Percentiles rank a stretch among this genome's conserved stretches.
Evolutionary conservation across 2,329 filamentous ascomycete genomes (phyloP).

Genomic region (Monilinia laxa): DNA sequence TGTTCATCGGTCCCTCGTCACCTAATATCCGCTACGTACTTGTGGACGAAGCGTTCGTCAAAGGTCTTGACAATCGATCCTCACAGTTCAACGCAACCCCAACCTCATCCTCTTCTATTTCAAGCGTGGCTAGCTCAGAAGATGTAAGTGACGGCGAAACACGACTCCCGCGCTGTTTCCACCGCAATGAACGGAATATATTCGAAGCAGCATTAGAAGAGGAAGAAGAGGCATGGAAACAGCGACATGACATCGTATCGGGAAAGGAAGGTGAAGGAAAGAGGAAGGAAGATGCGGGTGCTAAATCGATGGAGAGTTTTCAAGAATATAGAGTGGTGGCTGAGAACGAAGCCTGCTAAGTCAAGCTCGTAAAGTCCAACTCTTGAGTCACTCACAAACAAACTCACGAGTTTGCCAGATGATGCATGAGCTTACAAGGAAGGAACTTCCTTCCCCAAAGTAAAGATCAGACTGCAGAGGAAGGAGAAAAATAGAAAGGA

Average conservation of each 20-base stretch:
- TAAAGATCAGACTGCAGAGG: too few species aligned
- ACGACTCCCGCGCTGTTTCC: slow-evolving; percentile 53
- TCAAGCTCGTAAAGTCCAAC: not conserved
- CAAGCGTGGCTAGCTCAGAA: not conserved
- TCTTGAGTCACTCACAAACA: too few species aligned
- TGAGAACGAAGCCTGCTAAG: slow-evolving; percentile 35
- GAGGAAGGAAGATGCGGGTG: not conserved
- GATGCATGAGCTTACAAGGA: too few species aligned
- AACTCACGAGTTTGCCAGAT: not conserved
- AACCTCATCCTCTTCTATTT: not conserved
- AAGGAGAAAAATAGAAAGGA: too few species aligned
- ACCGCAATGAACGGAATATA: slow-evolving; percentile 68
- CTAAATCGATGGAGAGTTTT: slow-evolving; percentile 29
- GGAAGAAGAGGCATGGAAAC: slow-evolving; percentile 49
- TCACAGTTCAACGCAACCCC: slow-evolving; percentile 7
- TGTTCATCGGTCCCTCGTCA: slow-evolving; percentile 69
- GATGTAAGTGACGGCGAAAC: slow-evolving; percentile 7
- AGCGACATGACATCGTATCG: slow-evolving; percentile 20
- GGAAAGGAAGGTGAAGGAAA: slow-evolving; percentile 6
- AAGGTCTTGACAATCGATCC: slow-evolving; percentile 8
- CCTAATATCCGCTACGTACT: slow-evolving; percentile 66
- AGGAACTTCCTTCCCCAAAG: too few species aligned
- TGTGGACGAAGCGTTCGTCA: slow-evolving; percentile 58
- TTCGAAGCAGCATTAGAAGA: slow-evolving; percentile 66
- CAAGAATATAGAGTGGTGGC: slow-evolving; percentile 35